Evolutionary conservation across 2,329 filamentous ascomycete species (phyloP), one percentile per base, ranked within the genome.

Genomic region (Blastomyces gilchristii): DNA sequence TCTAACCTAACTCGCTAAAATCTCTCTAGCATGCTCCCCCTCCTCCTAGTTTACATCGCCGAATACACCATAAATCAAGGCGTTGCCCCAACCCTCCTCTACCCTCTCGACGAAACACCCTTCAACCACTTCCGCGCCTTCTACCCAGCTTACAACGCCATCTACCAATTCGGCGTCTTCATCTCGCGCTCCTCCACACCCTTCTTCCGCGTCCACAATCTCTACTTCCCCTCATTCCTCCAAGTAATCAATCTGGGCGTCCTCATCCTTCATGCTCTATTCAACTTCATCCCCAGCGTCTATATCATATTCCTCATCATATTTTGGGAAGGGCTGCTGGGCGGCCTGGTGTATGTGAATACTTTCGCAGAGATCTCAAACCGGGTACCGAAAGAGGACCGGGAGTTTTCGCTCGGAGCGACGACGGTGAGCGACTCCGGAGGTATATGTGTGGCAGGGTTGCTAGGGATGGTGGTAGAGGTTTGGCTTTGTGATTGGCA

Each of bases 31-130:
- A 97, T 99, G 91, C 81, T 96, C 3, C 94, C 94, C 0, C 82
- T 99, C 16, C 81, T 97, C 43, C 79, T 97, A 18, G 94, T 99
- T 39, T 99, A 97, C 74, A 84, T 97, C 45, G 91, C 92, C 63
- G 94, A 99, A 78, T 99, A 99, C 74, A 95, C 90, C 62, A 97
- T 97, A 76, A 97, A 97, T 77, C 92, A 96, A 78, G 93, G 92
- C 45, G 91, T 97, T 0, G 82, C 91, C 0, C 93, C 94, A 0
- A 96, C 91, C 0, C 80, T 97, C 0, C 83, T 99, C 4, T 99
- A 96, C 72, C 91, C 92, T 0, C 80, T 97, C 0, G 72, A 81
- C 0, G 76, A 83, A 12, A 88, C 89, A 0, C 94, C 94, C 0
- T 97, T 97, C 73, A 77, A 79, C 41, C 84, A 90, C 68, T 94